Conservation (phyloP, 2,329 filamentous ascomycete species). For the Penicillium crustosum region DNA sequence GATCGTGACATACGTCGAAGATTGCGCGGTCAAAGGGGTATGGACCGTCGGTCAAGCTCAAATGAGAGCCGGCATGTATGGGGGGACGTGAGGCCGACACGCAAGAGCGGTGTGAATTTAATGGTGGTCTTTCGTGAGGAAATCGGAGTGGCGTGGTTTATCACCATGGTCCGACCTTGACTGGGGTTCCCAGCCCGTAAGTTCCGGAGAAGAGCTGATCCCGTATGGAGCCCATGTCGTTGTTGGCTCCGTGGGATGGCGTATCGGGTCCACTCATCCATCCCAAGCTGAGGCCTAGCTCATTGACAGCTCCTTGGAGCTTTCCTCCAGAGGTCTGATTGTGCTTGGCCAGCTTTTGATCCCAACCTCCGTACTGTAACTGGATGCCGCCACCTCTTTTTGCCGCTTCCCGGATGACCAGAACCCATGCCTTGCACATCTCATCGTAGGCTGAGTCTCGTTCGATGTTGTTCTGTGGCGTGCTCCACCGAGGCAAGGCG, state of each 20-base stretch:
- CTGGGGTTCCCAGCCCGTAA: conserved; percentile 54
- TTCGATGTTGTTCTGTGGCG: conserved; percentile 81
- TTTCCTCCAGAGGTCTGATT: conserved; percentile 82
- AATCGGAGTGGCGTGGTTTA: conserved; percentile 8
- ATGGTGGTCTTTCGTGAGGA: conserved; percentile 7
- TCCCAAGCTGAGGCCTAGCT: conserved; percentile 70
- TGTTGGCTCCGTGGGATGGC: conserved; percentile 32
- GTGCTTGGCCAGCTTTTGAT: conserved; percentile 81
- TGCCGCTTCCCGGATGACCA: conserved; percentile 85
- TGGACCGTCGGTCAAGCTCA: conserved; percentile 20
- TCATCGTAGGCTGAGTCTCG: conserved; percentile 97
- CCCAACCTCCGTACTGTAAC: conserved; percentile 87
- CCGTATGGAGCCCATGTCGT: conserved; percentile 50
- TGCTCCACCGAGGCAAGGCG: conserved; percentile 85
- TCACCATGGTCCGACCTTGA: conserved; percentile 59
- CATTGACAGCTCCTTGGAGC: conserved; percentile 74
- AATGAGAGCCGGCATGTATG: conserved; percentile 14
- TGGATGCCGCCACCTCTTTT: conserved; percentile 90
- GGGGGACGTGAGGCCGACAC: conserved; percentile 14
- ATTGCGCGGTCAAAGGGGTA: conserved; percentile 30
- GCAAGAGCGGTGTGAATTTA: conserved; percentile 10
- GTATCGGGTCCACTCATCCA: conserved; percentile 65
- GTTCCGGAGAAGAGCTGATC: conserved; percentile 59
- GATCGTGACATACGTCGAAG: conserved; percentile 44
- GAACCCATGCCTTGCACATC: conserved; percentile 86